A percentile compares a stretch with the other conserved stretches of the same genome.
Evolutionary conservation across 1,284 basidiomycete species (phyloP).

Genomic region (Ceratobasidium sp.): DNA sequence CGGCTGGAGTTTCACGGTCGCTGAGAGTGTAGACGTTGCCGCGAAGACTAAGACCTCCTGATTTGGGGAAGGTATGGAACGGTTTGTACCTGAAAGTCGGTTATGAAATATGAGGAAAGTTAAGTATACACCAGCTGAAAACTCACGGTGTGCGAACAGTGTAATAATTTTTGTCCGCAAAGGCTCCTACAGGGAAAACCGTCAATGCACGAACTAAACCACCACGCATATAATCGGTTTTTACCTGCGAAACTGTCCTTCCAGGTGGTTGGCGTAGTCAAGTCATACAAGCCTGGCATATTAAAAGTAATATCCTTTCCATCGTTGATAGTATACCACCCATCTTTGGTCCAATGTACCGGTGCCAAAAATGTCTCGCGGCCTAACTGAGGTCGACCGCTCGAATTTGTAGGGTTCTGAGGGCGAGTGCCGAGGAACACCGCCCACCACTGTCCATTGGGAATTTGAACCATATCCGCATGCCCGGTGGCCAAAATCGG

Average conservation of each 20-base stretch:
- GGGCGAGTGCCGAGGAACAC: slow-evolving; percentile 50
- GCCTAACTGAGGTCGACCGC: slow-evolving; percentile 44
- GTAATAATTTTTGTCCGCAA: slow-evolving; percentile 47
- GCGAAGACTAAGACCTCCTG: slow-evolving; percentile 44
- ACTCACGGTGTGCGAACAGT: slow-evolving; percentile 48
- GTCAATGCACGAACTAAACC: no score
- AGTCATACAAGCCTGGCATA: slow-evolving; percentile 49
- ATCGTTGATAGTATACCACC: slow-evolving; percentile 47
- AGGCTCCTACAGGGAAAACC: neutral
- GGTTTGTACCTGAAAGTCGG: slow-evolving; percentile 32
- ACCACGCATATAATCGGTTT: neutral
- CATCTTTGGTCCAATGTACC: slow-evolving; percentile 46
- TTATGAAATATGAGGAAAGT: neutral
- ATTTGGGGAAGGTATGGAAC: slow-evolving; percentile 34
- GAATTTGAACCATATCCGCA: slow-evolving; percentile 48
- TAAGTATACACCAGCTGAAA: neutral
- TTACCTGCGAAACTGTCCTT: slow-evolving; percentile 47
- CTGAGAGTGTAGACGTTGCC: slow-evolving; percentile 49
- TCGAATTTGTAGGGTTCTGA: slow-evolving; percentile 45
- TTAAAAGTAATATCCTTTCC: slow-evolving; percentile 48
- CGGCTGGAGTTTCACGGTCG: slow-evolving; percentile 49
- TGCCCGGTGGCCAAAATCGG: slow-evolving; percentile 48
- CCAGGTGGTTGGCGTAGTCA: slow-evolving; percentile 42
- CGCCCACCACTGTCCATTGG: slow-evolving; percentile 48
- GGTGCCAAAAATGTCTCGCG: slow-evolving; percentile 49